These are phyloP conservation scores for Sarocladiaceae sp. DNA, from an alignment of 2,329 filamentous ascomycete species.

Conservation along the genomic window DNA sequence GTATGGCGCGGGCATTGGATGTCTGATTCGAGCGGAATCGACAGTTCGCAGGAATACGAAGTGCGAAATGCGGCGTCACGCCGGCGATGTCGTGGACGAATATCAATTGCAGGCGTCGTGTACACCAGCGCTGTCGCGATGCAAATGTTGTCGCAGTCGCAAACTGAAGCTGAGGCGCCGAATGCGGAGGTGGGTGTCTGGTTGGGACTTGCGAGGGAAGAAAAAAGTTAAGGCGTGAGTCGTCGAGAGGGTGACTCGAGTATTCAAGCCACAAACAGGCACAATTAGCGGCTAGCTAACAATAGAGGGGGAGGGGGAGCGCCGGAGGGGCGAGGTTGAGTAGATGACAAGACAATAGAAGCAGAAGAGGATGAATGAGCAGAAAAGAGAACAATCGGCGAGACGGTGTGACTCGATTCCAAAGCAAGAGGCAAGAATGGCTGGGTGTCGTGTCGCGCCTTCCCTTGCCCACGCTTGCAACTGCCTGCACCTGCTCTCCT, in stretches of 20 bases:
- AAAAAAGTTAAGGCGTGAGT: constrained; percentile 7
- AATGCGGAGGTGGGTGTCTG: constrained; percentile 1
- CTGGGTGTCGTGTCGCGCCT: constrained; percentile 1
- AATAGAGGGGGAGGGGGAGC: neutral
- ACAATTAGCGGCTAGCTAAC: neutral
- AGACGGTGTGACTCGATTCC: constrained; percentile 1
- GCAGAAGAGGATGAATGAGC: neutral
- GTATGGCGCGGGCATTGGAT: neutral
- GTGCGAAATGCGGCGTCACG: too few species aligned
- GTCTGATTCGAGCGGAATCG: neutral
- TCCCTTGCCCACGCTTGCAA: neutral
- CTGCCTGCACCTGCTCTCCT: neutral
- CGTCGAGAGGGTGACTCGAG: constrained; percentile 9
- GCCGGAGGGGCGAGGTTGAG: neutral
- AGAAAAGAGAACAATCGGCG: neutral
- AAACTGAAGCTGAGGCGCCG: constrained; percentile 4
- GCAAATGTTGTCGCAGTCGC: constrained; percentile 5
- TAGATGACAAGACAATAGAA: neutral
- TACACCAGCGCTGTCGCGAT: too few species aligned
- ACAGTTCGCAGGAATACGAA: neutral
- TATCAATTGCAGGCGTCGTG: too few species aligned
- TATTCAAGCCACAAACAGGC: constrained; percentile 4
- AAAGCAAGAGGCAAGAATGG: constrained; percentile 4
- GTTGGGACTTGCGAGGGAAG: neutral
- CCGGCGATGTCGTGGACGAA: too few species aligned